phyloP scores from a whole-genome alignment of 768 basidiomycete genomes.

The Collybiopsis luxurians region DNA sequence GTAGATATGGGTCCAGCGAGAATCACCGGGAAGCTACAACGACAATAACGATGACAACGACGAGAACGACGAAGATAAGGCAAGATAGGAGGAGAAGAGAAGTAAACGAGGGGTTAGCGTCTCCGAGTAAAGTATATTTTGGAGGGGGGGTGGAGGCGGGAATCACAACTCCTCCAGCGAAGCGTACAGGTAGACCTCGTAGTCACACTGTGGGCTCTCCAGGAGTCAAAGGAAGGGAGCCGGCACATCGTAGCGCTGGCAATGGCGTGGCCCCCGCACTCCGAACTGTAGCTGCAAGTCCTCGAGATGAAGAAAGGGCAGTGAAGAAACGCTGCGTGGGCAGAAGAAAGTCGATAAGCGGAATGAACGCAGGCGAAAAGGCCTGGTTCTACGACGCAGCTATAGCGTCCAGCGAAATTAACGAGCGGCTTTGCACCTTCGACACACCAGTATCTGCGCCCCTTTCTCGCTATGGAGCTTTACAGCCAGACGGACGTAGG shows the following conservation, averaged over 20 bases:
- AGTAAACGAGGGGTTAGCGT: background rate
- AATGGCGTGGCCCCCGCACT: background rate
- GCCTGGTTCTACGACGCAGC: constrained; percentile 54
- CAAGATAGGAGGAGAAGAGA: background rate
- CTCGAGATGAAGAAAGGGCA: constrained; percentile 28
- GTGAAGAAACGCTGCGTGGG: constrained; percentile 57
- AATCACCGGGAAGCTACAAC: too few relatives aligned
- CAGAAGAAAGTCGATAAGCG: constrained; percentile 17
- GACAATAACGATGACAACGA: background rate
- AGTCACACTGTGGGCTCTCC: constrained; percentile 27
- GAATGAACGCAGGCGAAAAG: constrained; percentile 17
- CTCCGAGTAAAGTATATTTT: too few relatives aligned
- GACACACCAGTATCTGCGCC: background rate
- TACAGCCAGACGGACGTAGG: background rate
- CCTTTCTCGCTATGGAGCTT: background rate
- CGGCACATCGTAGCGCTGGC: background rate
- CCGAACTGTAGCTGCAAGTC: too few relatives aligned
- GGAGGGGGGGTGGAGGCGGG: background rate
- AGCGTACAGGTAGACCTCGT: constrained; percentile 24
- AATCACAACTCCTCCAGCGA: background rate
- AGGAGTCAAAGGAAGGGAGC: constrained; percentile 9
- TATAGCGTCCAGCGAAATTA: constrained; percentile 39
- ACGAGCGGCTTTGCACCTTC: background rate
- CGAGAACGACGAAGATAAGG: constrained; percentile 15
- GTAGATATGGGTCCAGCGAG: too few relatives aligned